Evolutionary conservation across 2,329 filamentous ascomycete species (phyloP).

Genomic region (Pseudocercospora eumusae): DNA sequence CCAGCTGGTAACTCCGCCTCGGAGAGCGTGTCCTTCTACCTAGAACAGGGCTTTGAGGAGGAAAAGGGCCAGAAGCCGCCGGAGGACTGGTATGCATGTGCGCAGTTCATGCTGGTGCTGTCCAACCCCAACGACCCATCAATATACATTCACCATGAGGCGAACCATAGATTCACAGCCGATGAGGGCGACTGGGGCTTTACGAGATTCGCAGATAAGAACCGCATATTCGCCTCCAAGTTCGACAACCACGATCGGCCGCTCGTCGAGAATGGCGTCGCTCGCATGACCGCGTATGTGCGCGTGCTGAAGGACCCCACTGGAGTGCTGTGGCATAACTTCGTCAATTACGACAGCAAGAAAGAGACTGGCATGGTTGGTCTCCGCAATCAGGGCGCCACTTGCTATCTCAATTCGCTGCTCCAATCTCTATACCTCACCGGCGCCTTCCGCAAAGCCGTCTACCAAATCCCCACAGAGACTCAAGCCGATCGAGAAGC

Average conservation of each 20-base stretch:
- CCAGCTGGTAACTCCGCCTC: slow-evolving; percentile 86
- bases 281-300: slow-evolving; percentile 80
- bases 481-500: slow-evolving; percentile 77
- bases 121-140: slow-evolving; percentile 94
- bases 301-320: slow-evolving; percentile 83
- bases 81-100: slow-evolving; percentile 94
- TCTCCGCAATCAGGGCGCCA: slow-evolving; percentile 90
- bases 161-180: slow-evolving; percentile 93
- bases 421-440: slow-evolving; percentile 53
- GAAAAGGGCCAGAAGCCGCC: slow-evolving; percentile 66
- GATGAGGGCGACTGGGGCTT: slow-evolving; percentile 99
- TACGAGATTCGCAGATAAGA: slow-evolving; percentile 88
- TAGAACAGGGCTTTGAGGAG: slow-evolving; percentile 88
- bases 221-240: slow-evolving; percentile 75
- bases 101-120: slow-evolving; percentile 90
- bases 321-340: slow-evolving; percentile 87
- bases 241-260: slow-evolving; percentile 72
- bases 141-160: slow-evolving; percentile 71
- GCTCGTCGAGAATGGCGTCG: slow-evolving; percentile 73
- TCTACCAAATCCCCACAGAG: slow-evolving; percentile 95
- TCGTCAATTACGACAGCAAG: slow-evolving; percentile 96
- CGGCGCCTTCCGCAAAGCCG: slow-evolving; percentile 93
- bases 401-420: slow-evolving; percentile 56
- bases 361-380: slow-evolving; percentile 97
- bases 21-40: slow-evolving; percentile 90